Conservation (phyloP, 2,329 filamentous ascomycete genomes). For the Fusarium sp. region DNA sequence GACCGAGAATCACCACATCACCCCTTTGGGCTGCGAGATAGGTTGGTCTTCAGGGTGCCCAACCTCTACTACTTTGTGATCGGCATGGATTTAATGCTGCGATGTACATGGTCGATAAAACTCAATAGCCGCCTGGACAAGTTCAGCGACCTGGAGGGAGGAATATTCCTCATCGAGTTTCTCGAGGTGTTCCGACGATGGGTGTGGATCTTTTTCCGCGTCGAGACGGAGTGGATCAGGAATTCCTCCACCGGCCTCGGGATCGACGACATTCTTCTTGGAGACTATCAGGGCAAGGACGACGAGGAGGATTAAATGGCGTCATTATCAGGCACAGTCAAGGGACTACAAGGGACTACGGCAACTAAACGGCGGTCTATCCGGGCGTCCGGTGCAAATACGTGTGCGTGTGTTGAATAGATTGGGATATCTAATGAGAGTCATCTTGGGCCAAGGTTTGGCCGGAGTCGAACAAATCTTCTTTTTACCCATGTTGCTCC, state of each 20-base stretch:
- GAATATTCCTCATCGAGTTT: conserved; percentile 88
- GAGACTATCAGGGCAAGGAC: conserved; percentile 75
- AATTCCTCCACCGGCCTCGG: conserved; percentile 63
- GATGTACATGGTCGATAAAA: conserved; percentile 93
- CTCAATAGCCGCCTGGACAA: conserved; percentile 85
- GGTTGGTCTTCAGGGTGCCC: conserved; percentile 78
- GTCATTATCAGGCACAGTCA: conserved; percentile 8
- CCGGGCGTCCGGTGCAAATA: conserved; percentile 25
- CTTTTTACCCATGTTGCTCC: not conserved
- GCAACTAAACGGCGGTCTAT: conserved; percentile 19
- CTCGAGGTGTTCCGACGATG: conserved; percentile 90
- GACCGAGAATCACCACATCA: conserved; percentile 73
- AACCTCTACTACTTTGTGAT: conserved; percentile 88
- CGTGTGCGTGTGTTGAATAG: conserved; percentile 27
- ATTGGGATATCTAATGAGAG: conserved; percentile 32
- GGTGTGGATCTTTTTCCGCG: conserved; percentile 97
- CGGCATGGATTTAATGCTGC: conserved; percentile 79
- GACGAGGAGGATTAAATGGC: conserved; percentile 54
- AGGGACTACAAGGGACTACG: not conserved
- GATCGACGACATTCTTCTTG: conserved; percentile 79
- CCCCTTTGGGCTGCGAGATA: conserved; percentile 81
- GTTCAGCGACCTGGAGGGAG: conserved; percentile 87
- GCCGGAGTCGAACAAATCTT: conserved; percentile 4
- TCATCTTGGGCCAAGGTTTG: conserved; percentile 23
- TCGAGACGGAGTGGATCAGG: conserved; percentile 92